Conservation (phyloP, 345 rosid species). For the Hibiscus mutabilis region DNA sequence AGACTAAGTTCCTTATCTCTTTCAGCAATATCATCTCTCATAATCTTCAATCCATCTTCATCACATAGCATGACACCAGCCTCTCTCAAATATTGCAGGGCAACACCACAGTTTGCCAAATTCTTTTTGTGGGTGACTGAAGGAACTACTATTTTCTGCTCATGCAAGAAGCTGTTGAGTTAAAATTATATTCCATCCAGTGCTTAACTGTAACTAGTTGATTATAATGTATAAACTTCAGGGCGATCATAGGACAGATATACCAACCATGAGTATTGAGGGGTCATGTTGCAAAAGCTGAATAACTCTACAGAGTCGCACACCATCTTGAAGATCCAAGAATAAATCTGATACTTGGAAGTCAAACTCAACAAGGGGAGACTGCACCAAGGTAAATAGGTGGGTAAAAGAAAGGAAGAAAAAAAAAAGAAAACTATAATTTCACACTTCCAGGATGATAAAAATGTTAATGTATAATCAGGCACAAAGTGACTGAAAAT, state of each 20-base stretch:
- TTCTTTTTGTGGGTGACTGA: conserved; percentile 64
- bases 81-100: conserved; percentile 55
- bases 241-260: conserved; percentile 1
- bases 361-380: conserved; percentile 61
- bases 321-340: conserved; percentile 83
- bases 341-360: conserved; percentile 65
- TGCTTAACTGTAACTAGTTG: neutral
- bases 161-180: conserved; percentile 9
- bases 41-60: conserved; percentile 60
- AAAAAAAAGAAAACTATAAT: neutral
- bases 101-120: conserved; percentile 56
- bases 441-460: neutral
- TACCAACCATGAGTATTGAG: conserved; percentile 70
- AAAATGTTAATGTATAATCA: neutral
- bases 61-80: conserved; percentile 58
- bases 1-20: conserved; percentile 80
- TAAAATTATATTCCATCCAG: conserved; percentile 9
- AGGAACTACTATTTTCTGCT: conserved; percentile 74
- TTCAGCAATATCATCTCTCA: conserved; percentile 57
- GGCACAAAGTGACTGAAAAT: neutral
- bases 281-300: conserved; percentile 77
- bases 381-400: conserved; percentile 33
- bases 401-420: neutral
- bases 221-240: neutral
- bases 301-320: conserved; percentile 77